Evolutionary conservation across 108 stramenopile genomes (phyloP), one percentile per base, ranked within the genome.

Genomic region (Phaeodactylum tricornutum): DNA sequence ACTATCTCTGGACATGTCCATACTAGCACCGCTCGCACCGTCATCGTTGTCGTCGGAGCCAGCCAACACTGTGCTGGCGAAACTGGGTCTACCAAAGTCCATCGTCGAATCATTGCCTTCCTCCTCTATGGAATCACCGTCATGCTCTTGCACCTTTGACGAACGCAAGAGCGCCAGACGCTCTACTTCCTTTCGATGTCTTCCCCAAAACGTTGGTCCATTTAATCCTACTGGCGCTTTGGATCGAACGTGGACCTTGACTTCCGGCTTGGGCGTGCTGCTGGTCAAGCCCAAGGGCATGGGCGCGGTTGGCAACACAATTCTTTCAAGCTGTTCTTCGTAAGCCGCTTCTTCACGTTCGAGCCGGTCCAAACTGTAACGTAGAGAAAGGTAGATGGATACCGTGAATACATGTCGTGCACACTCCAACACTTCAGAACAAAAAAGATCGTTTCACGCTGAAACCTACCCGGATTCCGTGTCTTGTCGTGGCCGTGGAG

Each of bases 341-440:
- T n/a, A n/a, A n/a, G n/a, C 44, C n/a, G 19, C 21, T 45, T 45
- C 44, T 8, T 45, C 25, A 21, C n/a, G 21, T 45, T 45, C 44
- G 5, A 45, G 9, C 3, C 4, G n/a, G 15, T 45, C 44, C 4
- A 45, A 26, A 21, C 44, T 45, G 19, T 17, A 42, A n/a, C 19
- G 19, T n/a, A 16, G 19, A 7, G 7, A 42, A 17, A 8, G 41
- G 19, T 42, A 8, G 19, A 16, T 7, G 19, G 15, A 42, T 16
- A 17, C 9, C 15, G 27, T 45, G 21, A 26, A 3, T 22, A 43
- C 19, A 9, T 17, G 19, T 43, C 8, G 41, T 16, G 19, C 14
- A 43, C 12, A 43, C 8, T 43, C 7, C 7, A 16, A 43, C 21
- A 23, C 15, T 45, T 34, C 14, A 34, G 33, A 34, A 34, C 33